A percentile compares a stretch with the other conserved stretches of the same genome.
Conservation (phyloP, 2,329 filamentous ascomycete genomes). For the Onygenales sp. region DNA sequence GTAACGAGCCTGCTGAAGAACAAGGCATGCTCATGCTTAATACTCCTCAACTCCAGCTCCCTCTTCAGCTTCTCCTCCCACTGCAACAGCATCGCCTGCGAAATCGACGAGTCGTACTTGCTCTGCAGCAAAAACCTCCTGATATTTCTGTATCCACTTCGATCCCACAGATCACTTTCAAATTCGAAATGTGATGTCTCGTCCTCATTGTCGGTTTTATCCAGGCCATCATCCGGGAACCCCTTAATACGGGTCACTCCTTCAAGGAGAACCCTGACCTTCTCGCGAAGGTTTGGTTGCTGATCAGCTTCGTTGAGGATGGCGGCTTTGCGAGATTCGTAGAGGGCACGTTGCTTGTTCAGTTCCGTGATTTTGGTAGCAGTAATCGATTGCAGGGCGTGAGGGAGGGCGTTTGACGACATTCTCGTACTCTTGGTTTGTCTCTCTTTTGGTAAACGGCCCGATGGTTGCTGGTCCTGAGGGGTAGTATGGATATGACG, state of each 20-base stretch:
- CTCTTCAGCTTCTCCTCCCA: conserved; percentile 41
- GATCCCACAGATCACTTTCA: conserved; percentile 15
- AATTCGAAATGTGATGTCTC: conserved; percentile 20
- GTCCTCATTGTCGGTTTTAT: conserved; percentile 15
- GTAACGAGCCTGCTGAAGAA: conserved; percentile 48
- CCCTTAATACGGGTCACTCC: conserved; percentile 30
- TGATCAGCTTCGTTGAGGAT: conserved; percentile 28
- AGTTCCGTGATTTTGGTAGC: conserved; percentile 49
- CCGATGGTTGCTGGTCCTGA: background rate
- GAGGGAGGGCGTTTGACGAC: conserved; percentile 34
- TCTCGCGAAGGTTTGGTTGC: conserved; percentile 20
- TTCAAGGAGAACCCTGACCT: conserved; percentile 26
- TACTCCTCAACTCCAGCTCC: conserved; percentile 41
- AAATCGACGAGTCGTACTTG: conserved; percentile 44
- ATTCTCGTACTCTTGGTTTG: conserved; percentile 12
- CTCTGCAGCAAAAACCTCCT: conserved; percentile 45
- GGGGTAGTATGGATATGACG: background rate
- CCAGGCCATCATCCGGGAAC: conserved; percentile 24
- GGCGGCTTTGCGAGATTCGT: conserved; percentile 37
- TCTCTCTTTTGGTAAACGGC: background rate
- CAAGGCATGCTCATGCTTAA: conserved; percentile 46
- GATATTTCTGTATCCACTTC: conserved; percentile 33
- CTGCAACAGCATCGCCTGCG: conserved; percentile 33
- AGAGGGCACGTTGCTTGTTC: conserved; percentile 41
- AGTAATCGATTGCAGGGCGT: conserved; percentile 47